Conservation (phyloP, 352 stramenopile genomes). For the Pythium sp. region DNA sequence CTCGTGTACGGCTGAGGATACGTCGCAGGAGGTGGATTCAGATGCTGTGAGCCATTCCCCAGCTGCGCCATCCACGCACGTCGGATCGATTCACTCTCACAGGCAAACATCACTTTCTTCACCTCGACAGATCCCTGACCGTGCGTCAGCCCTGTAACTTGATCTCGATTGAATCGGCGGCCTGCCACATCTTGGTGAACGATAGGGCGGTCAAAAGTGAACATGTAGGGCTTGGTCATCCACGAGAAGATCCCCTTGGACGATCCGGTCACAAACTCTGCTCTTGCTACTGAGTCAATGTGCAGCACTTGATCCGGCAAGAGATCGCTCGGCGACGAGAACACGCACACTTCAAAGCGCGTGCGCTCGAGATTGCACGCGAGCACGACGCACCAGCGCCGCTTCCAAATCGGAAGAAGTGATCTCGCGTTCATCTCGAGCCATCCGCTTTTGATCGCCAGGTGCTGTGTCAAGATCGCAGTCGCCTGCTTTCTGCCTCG, state of each 20-base stretch:
- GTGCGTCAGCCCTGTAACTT: constrained; percentile 22
- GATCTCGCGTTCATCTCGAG: constrained; percentile 40
- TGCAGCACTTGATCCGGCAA: constrained; percentile 46
- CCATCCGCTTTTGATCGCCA: constrained; percentile 57
- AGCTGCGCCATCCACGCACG: constrained; percentile 34
- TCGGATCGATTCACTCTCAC: constrained; percentile 30
- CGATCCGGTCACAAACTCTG: constrained; percentile 18
- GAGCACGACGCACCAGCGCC: constrained; percentile 55
- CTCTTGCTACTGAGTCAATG: constrained; percentile 31
- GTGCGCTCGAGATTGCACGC: constrained; percentile 43
- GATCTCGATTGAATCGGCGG: constrained; percentile 41
- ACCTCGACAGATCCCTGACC: constrained; percentile 35
- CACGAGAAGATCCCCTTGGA: constrained; percentile 30
- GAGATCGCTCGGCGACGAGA: constrained; percentile 31
- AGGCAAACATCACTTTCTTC: constrained; percentile 36
- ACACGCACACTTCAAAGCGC: constrained; percentile 54
- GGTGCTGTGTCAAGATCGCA: constrained; percentile 41
- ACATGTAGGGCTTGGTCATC: constrained; percentile 37
- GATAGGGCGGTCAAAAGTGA: constrained; percentile 34
- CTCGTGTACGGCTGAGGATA: neutral
- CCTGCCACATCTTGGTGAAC: constrained; percentile 31
- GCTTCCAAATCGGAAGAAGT: constrained; percentile 54
- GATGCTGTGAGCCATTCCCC: constrained; percentile 6
- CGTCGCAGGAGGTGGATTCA: neutral
- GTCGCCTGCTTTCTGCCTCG: constrained; percentile 38